Evolutionary conservation across 495 filamentous ascomycete species (phyloP), one percentile per base, ranked within the genome.

Genomic region (Apiosordaria backusii): DNA sequence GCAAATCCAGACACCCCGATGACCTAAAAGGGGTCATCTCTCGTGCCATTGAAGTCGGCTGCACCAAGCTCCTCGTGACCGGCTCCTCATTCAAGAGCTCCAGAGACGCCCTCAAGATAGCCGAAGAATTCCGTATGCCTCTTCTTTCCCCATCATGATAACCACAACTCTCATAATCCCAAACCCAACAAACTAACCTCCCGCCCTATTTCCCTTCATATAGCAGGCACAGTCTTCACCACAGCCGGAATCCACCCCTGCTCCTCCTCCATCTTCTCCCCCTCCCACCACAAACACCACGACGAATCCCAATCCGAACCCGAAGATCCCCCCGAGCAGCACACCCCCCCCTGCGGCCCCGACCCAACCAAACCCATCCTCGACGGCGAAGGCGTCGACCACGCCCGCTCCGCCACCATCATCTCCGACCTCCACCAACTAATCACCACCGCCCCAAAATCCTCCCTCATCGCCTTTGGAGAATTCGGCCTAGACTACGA

Each of bases 401-500:
- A 60, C 4, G 65, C 65, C 57, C 75, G 75, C 50, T 78, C 77
- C 21, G 58, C 65, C 6, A 65, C 67, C 6, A 81, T 89, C 74
- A 82, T 94, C 25, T 61, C 82, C 2, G 83, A 88, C 61, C 83
- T 97, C 13, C 77, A 81, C 45, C 74, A 77, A 7, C 80, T 97
- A 25, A 76, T 83, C 61, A 67, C 72, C 24, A 7, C 61, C 16
- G 13, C 67, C 0, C 54, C 53, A 4, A 59, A 59, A 27, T 19
- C 18, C 78, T 7, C 82, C 76, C 55, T 82, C 21, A 88, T 91
- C 15, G 96, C 95, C 22, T 96, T 97, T 74, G 95, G 95, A 53
- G 95, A 99, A 74, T 92, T 99, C 64, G 95, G 95, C 9, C 86
- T 99, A 1, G 95, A 99, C 78, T 99, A 98, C 74, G 95, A 99